Percentiles rank a stretch among this genome's conserved stretches.
phyloP scores from a whole-genome alignment of 2,329 filamentous ascomycete species.

The Fusarium pseudoanthophilum region DNA sequence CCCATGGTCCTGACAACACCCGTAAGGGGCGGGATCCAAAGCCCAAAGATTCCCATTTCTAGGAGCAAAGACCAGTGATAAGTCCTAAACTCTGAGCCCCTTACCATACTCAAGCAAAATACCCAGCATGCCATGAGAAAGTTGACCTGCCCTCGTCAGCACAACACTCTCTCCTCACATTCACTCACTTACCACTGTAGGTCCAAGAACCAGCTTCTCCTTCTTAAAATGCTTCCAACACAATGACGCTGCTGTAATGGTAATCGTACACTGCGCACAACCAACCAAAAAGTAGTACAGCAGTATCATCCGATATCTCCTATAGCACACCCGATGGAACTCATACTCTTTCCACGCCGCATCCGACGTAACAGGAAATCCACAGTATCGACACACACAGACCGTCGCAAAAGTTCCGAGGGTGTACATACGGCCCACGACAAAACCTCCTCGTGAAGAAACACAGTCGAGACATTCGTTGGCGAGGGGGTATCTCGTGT shows the following conservation, averaged over 20 bases:
- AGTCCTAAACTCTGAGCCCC: constrained; percentile 51
- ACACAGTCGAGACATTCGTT: constrained; percentile 56
- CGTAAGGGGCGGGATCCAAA: constrained; percentile 44
- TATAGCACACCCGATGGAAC: constrained; percentile 55
- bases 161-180: background rate
- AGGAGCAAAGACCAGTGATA: constrained; percentile 53
- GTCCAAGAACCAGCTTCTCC: constrained; percentile 47
- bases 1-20: constrained; percentile 39
- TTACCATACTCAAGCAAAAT: constrained; percentile 48
- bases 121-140: constrained; percentile 53
- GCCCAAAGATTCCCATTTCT: constrained; percentile 45
- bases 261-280: constrained; percentile 51
- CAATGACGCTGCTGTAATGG: constrained; percentile 50
- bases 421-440: constrained; percentile 51
- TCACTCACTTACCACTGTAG: constrained; percentile 48
- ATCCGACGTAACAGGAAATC: constrained; percentile 50
- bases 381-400: constrained; percentile 59
- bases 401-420: constrained; percentile 50
- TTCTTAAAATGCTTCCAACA: constrained; percentile 53
- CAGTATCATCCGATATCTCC: constrained; percentile 51
- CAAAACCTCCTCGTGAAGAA: constrained; percentile 48
- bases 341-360: constrained; percentile 50
- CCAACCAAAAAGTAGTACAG: constrained; percentile 53
- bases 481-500: constrained; percentile 52
- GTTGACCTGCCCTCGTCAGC: constrained; percentile 44